Base-by-base conservation (phyloP, 192 early-diverging fungal species). In the Thamnidium elegans region DNA sequence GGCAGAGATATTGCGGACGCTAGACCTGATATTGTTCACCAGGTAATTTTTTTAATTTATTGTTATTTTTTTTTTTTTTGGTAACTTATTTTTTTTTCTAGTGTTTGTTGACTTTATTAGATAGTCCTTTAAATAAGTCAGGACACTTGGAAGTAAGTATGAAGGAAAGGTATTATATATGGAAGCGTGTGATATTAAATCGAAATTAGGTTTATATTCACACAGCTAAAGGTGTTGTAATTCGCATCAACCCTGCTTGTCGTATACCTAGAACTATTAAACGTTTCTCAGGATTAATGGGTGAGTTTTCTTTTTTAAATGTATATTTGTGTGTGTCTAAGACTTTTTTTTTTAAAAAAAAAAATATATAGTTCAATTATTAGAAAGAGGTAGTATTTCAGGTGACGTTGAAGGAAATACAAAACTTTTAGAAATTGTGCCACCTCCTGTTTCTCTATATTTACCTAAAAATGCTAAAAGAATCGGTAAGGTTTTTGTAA, bases 191-290 rank as follows among this genome's bases (percentile, higher is more conserved):
- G 23, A 26, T 34, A 47, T 34, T n/a, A 3, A 44, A n/a, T 50
- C 43, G n/a, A 6, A 20, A 14, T 39, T 68, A 73, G 79, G 90
- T 99, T 31, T 99, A 94, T 73, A 94, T 99, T 44, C 93, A 94
- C 58, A 99, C 97, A 6, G 83, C 86, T 53, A 89, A 88, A 70
- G 90, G 93, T 66, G 94, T 96, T 6, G 84, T 99, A 23, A 97
- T 99, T 60, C 92, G 95, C 78, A 90, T 99, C 20, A 94, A 92
- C 75, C 97, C 97, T 50, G 89, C 93, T 59, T 90, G 95, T 59
- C 91, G 97, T 68, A 99, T 99, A 68, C 97, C 97, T 23, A 85
- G 97, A 73, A 99, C 97, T 8, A 98, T 95, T 70, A 99, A 97
- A 83, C 87, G 97, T 55, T 99, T 99, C 73, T 91, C 92, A 60